Evolutionary conservation across 2,329 filamentous ascomycete species (phyloP).

Genomic region (Fusarium sp.): DNA sequence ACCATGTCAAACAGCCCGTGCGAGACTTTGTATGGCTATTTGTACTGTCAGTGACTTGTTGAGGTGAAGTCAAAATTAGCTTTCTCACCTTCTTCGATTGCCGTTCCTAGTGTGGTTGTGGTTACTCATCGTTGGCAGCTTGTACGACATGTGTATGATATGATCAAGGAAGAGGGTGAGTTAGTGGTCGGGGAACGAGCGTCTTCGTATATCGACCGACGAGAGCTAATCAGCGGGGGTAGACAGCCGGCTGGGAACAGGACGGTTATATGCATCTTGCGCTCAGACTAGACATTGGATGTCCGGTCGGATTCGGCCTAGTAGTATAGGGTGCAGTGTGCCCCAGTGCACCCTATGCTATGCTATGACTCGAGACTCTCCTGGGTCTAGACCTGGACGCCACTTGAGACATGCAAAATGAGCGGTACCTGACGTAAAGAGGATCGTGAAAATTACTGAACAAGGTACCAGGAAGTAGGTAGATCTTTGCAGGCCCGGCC

Average conservation of each 20-base stretch:
- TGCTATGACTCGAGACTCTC: conserved; percentile 1
- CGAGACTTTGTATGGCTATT: conserved; percentile 31
- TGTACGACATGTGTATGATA: not conserved
- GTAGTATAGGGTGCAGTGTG: not conserved
- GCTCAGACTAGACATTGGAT: conserved; percentile 15
- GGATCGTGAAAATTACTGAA: not conserved
- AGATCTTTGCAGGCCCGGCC: not conserved
- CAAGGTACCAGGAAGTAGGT: not conserved
- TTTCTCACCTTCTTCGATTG: conserved; percentile 21
- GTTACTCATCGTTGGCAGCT: not conserved
- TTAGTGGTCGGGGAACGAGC: not conserved
- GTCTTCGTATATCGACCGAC: not conserved
- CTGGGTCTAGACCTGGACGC: not conserved
- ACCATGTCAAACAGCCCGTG: conserved; percentile 31
- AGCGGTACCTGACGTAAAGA: conserved; percentile 3
- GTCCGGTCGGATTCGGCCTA: not conserved
- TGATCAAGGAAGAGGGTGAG: not conserved
- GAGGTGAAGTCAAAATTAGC: not conserved
- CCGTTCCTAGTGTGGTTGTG: conserved; percentile 8
- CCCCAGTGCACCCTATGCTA: not conserved
- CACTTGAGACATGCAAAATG: conserved; percentile 1
- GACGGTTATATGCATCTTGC: conserved; percentile 13
- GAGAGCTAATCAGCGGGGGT: not conserved
- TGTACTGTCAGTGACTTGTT: not conserved
- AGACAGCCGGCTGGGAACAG: conserved; percentile 8